Evolutionary conservation across 148 eudicot genomes (phyloP), one percentile per base, ranked within the genome.

Genomic region (Cornus florida): DNA sequence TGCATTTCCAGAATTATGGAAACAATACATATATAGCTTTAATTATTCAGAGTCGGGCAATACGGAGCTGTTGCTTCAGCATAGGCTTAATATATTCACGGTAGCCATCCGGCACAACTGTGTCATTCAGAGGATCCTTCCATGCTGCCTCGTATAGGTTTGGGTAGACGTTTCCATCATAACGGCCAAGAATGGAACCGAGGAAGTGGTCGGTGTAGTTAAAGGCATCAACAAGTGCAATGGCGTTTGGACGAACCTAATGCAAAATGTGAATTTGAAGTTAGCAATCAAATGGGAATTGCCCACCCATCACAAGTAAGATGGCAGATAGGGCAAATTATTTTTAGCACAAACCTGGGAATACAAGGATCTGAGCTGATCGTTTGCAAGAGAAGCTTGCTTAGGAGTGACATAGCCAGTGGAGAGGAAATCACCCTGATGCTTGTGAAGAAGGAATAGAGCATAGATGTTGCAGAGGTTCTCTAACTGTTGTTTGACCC

Each of bases 181-280:
- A 95, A 16, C 98, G 90, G 38, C 98, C 98, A 56, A 95, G 93
- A 75, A 86, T 90, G 10, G 98, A 93, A 74, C 93, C 90, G 7
- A 95, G 97, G 90, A 68, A 95, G 89, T 95, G 97, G 74, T 95
- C 97, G 0, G 97, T 91, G 92, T 95, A 89, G 84, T 90, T 95
- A 87, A 95, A 95, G 32, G 97, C 86, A 76, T 95, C 98, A 28
- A 95, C 98, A n/a, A 95, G 91, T 6, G 94, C 92, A 46, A 95
- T 84, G n/a, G 94, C 94, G 67, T 95, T 95, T 46, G 98, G 98
- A 41, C 97, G 98, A 57, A 92, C 89, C 98, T 95, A 71, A 73
- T 13, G 24, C 62, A 43, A 70, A 72, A 19, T 67, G 56, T 23
- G 19, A 35, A 68, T 67, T 65, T 66, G 70, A 41, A 53, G 59